phyloP scores from a whole-genome alignment of 345 rosid species.

The Pistacia integerrima region DNA sequence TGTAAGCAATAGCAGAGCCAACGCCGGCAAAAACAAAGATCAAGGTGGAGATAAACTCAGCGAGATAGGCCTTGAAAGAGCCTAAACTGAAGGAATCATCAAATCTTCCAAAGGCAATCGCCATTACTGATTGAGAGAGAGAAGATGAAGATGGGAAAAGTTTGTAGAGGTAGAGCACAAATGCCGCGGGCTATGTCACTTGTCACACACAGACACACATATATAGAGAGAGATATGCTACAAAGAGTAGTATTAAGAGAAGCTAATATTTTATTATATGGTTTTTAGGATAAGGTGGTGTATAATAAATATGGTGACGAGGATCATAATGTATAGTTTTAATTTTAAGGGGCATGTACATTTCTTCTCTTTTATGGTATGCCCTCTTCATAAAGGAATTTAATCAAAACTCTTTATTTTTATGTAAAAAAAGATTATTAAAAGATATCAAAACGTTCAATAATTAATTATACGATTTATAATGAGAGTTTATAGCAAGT shows the following conservation, averaged over 20 bases:
- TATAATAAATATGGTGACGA: slow-evolving; percentile 9
- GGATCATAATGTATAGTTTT: neutral
- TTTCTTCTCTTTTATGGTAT: no score
- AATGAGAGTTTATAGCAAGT: no score
- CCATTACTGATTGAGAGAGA: slow-evolving; percentile 29
- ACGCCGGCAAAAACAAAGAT: slow-evolving; percentile 95
- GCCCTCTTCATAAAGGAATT: no score
- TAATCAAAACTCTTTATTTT: no score
- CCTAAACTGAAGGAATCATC: slow-evolving; percentile 83
- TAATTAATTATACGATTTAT: no score
- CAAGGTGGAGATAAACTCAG: slow-evolving; percentile 93
- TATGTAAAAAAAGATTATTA: no score
- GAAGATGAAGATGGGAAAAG: neutral
- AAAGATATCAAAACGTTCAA: no score
- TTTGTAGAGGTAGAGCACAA: slow-evolving; percentile 11
- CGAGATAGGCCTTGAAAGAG: slow-evolving; percentile 78
- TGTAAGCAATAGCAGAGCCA: slow-evolving; percentile 90
- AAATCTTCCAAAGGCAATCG: slow-evolving; percentile 78
- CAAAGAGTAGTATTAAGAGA: neutral
- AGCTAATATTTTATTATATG: neutral
- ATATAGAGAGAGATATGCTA: neutral
- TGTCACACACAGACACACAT: neutral
- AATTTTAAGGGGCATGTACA: no score
- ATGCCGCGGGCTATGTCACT: slow-evolving; percentile 3
- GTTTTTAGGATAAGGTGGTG: neutral